Conservation (phyloP, 345 rosid genomes). For the Brassica juncea region DNA sequence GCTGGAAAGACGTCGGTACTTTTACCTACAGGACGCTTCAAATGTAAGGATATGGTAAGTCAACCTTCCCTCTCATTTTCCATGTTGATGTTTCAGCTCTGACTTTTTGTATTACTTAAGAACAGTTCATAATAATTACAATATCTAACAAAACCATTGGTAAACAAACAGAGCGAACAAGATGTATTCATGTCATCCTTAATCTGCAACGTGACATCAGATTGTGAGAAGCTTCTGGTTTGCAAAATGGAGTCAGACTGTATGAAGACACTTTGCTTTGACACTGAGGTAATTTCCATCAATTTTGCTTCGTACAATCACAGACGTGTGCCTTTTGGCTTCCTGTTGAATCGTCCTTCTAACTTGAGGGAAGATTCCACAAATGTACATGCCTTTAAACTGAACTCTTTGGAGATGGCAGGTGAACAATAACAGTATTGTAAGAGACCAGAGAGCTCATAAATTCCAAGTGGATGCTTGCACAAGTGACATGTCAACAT, state of each 20-base stretch:
- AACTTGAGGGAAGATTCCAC: constrained; percentile 7
- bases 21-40: constrained; percentile 81
- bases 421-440: constrained; percentile 51
- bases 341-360: not conserved
- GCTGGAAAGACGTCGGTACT: constrained; percentile 87
- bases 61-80: constrained; percentile 18
- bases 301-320: not conserved
- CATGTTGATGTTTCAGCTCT: not conserved
- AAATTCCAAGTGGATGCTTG: constrained; percentile 40
- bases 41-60: constrained; percentile 77
- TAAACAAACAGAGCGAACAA: constrained; percentile 64
- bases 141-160: constrained; percentile 27
- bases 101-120: constrained; percentile 10
- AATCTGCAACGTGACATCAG: constrained; percentile 79
- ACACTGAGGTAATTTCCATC: constrained; percentile 71
- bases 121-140: constrained; percentile 5
- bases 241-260: constrained; percentile 91
- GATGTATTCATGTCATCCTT: constrained; percentile 84
- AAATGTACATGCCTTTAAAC: constrained; percentile 4
- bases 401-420: constrained; percentile 41
- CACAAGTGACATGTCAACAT: constrained; percentile 46
- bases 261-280: constrained; percentile 80
- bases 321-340: not conserved
- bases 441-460: constrained; percentile 40
- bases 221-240: constrained; percentile 80